Conservation (phyloP, 441 rosid genomes). For the Mallotus japonicus region DNA sequence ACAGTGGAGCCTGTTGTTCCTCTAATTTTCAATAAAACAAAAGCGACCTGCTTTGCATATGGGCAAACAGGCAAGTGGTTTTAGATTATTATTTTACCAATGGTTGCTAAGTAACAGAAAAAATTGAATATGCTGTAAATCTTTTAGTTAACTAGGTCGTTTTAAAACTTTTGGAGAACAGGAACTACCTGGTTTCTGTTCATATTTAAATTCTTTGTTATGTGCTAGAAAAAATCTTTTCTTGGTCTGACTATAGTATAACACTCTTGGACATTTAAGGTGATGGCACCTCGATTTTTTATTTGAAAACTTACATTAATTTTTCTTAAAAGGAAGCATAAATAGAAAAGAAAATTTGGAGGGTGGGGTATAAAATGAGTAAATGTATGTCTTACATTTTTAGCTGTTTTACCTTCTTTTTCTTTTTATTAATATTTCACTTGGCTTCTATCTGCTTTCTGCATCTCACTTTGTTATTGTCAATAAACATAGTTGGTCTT, state of each 20-base stretch:
- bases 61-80: conserved; percentile 75
- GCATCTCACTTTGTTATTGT: neutral
- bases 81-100: neutral
- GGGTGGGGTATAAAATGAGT: neutral
- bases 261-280: no score
- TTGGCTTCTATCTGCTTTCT: conserved; percentile 5
- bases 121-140: neutral
- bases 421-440: neutral
- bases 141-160: neutral
- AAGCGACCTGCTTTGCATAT: conserved; percentile 94
- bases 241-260: no score
- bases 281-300: no score
- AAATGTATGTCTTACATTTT: neutral
- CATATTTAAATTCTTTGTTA: neutral
- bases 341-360: neutral
- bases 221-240: no score
- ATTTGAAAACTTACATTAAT: no score
- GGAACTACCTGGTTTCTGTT: neutral
- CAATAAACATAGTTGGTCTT: conserved; percentile 14
- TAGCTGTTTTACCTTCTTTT: neutral
- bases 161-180: neutral
- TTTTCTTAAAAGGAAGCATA: no score
- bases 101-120: neutral
- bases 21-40: conserved; percentile 73
- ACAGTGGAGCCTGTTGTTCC: conserved; percentile 91